Conservation (phyloP, 257 asterid genomes). For the Leonotis leonurus region DNA sequence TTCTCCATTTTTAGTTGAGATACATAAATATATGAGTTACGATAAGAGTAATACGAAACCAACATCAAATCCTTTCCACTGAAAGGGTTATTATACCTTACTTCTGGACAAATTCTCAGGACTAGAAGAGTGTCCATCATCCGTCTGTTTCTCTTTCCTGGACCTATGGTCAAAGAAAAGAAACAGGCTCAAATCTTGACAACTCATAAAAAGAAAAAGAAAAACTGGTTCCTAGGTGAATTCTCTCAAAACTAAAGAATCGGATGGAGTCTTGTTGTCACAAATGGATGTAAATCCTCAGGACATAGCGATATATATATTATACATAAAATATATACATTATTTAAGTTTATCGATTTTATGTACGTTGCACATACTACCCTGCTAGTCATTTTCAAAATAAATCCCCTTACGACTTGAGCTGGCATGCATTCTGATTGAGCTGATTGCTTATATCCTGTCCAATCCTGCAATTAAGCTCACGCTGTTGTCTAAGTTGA, state of each 20-base stretch:
- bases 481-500: slow-evolving; percentile 59
- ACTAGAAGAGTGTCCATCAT: slow-evolving; percentile 28
- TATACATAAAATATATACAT: too few species aligned
- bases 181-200: not conserved
- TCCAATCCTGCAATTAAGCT: slow-evolving; percentile 44
- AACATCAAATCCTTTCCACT: slow-evolving; percentile 8
- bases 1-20: not conserved
- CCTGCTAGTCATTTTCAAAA: too few species aligned
- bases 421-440: slow-evolving; percentile 33
- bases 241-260: not conserved
- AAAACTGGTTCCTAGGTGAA: not conserved
- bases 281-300: too few species aligned
- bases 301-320: too few species aligned
- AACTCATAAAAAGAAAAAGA: not conserved
- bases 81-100: slow-evolving; percentile 48
- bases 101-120: slow-evolving; percentile 42
- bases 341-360: too few species aligned
- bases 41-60: not conserved
- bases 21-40: too few species aligned
- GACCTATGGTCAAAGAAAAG: slow-evolving; percentile 10
- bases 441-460: slow-evolving; percentile 38
- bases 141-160: slow-evolving; percentile 53
- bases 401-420: slow-evolving; percentile 39
- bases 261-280: not conserved
- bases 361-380: too few species aligned